A percentile compares a stretch with the other conserved stretches of the same genome.
These are phyloP conservation scores for Miscanthus sacchariflorus DNA, from an alignment of 202 grass and related monocot species.

Conservation along the genomic window DNA sequence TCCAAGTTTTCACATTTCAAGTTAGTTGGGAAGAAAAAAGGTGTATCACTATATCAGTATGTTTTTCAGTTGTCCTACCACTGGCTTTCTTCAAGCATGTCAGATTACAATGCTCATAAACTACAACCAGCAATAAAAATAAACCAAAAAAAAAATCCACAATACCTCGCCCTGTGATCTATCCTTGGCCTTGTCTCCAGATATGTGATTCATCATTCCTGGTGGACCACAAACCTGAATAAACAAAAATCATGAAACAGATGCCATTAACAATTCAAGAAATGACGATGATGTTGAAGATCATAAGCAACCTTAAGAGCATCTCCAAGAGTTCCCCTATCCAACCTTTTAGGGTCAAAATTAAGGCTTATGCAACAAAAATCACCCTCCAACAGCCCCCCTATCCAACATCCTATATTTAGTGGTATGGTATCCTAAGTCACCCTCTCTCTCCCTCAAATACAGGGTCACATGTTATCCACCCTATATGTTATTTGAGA, in stretches of 20 bases:
- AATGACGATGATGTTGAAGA: constrained; percentile 10
- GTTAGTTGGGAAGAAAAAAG: background rate
- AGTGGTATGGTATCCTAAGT: background rate
- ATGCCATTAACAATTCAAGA: background rate
- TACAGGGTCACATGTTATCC: background rate
- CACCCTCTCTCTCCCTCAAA: background rate
- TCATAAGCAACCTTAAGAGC: constrained; percentile 14
- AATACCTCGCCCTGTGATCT: constrained; percentile 91
- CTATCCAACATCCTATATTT: background rate
- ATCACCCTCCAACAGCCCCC: background rate
- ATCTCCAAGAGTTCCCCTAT: background rate
- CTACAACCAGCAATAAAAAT: constrained; percentile 17
- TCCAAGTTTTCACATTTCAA: background rate
- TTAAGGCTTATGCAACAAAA: background rate
- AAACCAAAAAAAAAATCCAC: background rate
- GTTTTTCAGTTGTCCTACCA: constrained; percentile 8
- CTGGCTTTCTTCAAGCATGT: background rate
- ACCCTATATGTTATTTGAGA: background rate
- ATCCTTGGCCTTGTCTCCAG: constrained; percentile 90
- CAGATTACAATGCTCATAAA: background rate
- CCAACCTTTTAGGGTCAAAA: background rate
- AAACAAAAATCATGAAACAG: constrained; percentile 37
- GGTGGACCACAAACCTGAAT: constrained; percentile 92
- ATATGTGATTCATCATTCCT: constrained; percentile 96
- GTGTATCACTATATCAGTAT: background rate